Percentiles rank a stretch among this genome's conserved stretches.
These are phyloP conservation scores for Populus hybrid DNA, from an alignment of 441 rosid genomes.

Conservation along the genomic window DNA sequence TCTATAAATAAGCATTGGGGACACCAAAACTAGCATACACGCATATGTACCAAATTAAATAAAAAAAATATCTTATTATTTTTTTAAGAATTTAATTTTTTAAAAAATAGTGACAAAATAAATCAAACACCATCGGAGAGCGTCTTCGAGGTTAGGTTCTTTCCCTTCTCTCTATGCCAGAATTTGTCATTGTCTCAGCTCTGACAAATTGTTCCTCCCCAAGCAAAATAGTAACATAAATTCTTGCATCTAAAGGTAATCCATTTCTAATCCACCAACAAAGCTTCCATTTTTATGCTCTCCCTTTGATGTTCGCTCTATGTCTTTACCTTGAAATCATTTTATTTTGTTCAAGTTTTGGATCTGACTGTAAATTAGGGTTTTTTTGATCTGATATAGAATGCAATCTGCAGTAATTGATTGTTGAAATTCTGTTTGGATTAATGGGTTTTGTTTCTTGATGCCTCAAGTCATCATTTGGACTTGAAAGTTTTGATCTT, in stretches of 20 bases:
- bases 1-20: no score
- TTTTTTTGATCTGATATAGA: slow-evolving; percentile 8
- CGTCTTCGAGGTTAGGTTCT: slow-evolving; percentile 12
- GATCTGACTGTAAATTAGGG: slow-evolving; percentile 32
- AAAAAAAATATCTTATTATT: not conserved
- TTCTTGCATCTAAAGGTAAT: slow-evolving; percentile 19
- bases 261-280: slow-evolving; percentile 3
- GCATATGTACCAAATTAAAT: not conserved
- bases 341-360: slow-evolving; percentile 11
- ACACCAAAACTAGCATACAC: no score
- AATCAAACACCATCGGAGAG: slow-evolving; percentile 2
- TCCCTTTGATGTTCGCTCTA: slow-evolving; percentile 4
- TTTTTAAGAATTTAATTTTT: not conserved
- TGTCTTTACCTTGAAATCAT: not conserved
- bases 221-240: not conserved
- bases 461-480: slow-evolving; percentile 10
- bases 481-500: slow-evolving; percentile 20
- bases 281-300: slow-evolving; percentile 17
- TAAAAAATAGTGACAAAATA: slow-evolving; percentile 22
- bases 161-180: slow-evolving; percentile 6
- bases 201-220: slow-evolving; percentile 14
- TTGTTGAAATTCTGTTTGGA: slow-evolving; percentile 9
- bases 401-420: not conserved
- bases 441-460: slow-evolving; percentile 24
- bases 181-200: slow-evolving; percentile 9